phyloP scores from a whole-genome alignment of 805 yeast genomes.

The Saturnispora quitensis region DNA sequence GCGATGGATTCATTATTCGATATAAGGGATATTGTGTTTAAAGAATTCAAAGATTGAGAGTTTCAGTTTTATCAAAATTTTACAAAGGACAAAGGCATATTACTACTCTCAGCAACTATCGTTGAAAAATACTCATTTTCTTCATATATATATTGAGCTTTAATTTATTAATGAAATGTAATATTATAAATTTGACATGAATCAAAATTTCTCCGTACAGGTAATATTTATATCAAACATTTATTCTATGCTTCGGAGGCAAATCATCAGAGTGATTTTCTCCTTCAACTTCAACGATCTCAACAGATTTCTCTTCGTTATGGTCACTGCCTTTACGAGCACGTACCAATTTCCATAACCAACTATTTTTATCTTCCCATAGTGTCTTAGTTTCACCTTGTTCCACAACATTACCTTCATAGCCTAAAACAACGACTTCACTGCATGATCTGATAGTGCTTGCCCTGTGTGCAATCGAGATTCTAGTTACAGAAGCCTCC shows the following conservation, averaged over 20 bases:
- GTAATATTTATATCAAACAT: background rate
- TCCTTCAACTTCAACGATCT: constrained; percentile 3
- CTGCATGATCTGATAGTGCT: constrained; percentile 82
- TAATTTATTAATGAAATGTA: background rate
- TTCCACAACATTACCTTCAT: constrained; percentile 69
- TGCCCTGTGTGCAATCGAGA: constrained; percentile 86
- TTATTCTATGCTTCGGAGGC: constrained; percentile 4
- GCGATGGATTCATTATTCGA: too few species aligned
- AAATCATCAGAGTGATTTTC: background rate
- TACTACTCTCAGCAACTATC: background rate
- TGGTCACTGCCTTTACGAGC: constrained; percentile 11
- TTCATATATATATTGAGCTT: background rate
- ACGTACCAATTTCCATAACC: constrained; percentile 25
- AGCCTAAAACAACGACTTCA: constrained; percentile 71
- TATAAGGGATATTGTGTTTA: too few species aligned
- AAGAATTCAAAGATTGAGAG: too few species aligned
- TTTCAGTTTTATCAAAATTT: background rate
- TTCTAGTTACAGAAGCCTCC: constrained; percentile 58
- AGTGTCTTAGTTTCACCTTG: constrained; percentile 59
- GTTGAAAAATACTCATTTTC: background rate
- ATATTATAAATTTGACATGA: background rate
- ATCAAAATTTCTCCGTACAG: background rate
- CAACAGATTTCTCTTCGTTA: constrained; percentile 10
- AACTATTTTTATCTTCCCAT: constrained; percentile 31
- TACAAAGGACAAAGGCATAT: background rate